Conservation (phyloP, 768 basidiomycete species). For the Boletales sp. region DNA sequence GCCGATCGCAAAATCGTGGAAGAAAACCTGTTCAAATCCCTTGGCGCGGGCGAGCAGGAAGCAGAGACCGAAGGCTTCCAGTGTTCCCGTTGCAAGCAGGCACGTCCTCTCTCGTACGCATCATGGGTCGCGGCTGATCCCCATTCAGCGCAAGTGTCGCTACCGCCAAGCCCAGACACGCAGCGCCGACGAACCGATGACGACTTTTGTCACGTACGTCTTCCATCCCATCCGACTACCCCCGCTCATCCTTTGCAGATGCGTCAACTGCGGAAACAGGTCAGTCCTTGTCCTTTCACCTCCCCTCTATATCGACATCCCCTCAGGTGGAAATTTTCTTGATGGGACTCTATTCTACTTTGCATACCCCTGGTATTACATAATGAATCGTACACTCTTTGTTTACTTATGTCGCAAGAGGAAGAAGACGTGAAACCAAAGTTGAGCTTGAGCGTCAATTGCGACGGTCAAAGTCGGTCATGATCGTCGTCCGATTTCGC, state of each 20-base stretch:
- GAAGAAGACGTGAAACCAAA: conserved; percentile 63
- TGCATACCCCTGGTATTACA: conserved; percentile 24
- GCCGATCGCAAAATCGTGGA: conserved; percentile 78
- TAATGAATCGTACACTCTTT: conserved; percentile 11
- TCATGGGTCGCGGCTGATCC: background rate
- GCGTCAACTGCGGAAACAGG: conserved; percentile 65
- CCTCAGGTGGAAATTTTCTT: conserved; percentile 63
- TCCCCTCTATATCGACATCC: background rate
- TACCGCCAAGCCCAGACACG: conserved; percentile 97
- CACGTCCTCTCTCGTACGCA: conserved; percentile 21
- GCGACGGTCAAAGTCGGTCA: conserved; percentile 51
- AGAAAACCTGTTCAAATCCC: conserved; percentile 86
- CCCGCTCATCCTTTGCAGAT: conserved; percentile 35
- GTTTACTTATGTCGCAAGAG: conserved; percentile 23
- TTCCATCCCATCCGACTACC: background rate
- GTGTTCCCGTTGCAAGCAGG: conserved; percentile 91
- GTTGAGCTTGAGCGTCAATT: conserved; percentile 55
- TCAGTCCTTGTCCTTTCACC: conserved; percentile 19
- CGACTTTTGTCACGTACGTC: conserved; percentile 86
- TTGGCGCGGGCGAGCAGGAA: conserved; percentile 84
- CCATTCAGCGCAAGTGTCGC: conserved; percentile 68
- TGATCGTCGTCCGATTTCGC: background rate
- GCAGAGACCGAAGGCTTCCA: conserved; percentile 99
- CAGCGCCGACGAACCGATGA: conserved; percentile 99
- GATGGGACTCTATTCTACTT: conserved; percentile 18